phyloP scores from a whole-genome alignment of 2,329 filamentous ascomycete species.

The Aspergillus sp. region DNA sequence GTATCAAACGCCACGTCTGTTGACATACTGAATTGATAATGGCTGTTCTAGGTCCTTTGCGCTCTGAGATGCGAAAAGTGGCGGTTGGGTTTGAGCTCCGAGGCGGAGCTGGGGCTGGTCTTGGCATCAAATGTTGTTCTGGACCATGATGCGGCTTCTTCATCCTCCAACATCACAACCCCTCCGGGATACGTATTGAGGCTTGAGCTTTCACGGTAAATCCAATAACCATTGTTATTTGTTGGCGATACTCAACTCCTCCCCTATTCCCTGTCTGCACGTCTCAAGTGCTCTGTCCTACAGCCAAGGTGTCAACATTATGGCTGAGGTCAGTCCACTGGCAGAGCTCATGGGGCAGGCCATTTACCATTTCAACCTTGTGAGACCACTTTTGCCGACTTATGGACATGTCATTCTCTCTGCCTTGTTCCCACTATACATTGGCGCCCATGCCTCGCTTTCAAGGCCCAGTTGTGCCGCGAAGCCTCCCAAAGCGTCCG shows the following conservation, averaged over 20 bases:
- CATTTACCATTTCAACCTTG: conserved; percentile 49
- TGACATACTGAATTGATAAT: conserved; percentile 59
- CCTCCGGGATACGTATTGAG: conserved; percentile 2
- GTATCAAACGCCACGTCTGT: conserved; percentile 83
- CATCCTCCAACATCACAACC: conserved; percentile 11
- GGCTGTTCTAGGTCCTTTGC: neutral
- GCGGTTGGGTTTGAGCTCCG: conserved; percentile 20
- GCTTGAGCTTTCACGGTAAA: neutral
- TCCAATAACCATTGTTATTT: neutral
- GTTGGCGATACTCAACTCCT: neutral
- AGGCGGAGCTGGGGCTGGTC: conserved; percentile 24
- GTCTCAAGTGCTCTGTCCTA: conserved; percentile 2
- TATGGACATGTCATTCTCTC: conserved; percentile 68
- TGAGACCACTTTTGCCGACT: conserved; percentile 57
- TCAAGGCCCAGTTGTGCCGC: conserved; percentile 80
- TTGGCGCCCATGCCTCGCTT: conserved; percentile 83
- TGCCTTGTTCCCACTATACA: conserved; percentile 80
- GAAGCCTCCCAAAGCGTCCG: conserved; percentile 54
- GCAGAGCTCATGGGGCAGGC: conserved; percentile 46
- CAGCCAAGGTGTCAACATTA: conserved; percentile 20
- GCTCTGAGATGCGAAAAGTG: neutral
- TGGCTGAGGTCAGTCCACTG: conserved; percentile 42
- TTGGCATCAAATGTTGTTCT: conserved; percentile 27
- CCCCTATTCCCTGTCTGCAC: neutral
- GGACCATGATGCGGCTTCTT: conserved; percentile 8